Base-by-base conservation (phyloP, 805 yeast genomes). In the Ogataea philodendri region DNA sequence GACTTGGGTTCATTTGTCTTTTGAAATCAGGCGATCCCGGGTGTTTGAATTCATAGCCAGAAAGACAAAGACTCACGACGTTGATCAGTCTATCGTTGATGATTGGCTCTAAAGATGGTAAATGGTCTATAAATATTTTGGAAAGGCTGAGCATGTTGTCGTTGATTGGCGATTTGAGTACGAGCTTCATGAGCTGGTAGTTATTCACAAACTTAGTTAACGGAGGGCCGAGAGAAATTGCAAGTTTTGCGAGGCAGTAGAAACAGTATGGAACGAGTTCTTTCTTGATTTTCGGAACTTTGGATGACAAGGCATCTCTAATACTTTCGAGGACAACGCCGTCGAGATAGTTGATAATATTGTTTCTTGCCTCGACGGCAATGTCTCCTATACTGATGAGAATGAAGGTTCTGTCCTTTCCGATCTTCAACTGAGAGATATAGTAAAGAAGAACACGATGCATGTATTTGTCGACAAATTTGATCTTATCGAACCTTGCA, bases 141-240 rank as follows among this genome's bases (percentile, higher is more conserved):
- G 90, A 57, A 9, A 93, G 83, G 41, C 78, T 78, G 52, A 86
- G 81, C 78, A 90, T 78, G 44, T 84, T 81, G 46, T 78, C 81
- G n/a, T 87, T 82, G 35, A 90, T 70, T 0, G 96, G 84, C 42
- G 96, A 87, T 30, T 81, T 74, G 49, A 90, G 70, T 63, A 90
- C 74, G 61, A 84, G 69, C 46, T 83, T 89, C 33, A 90, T 63
- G 15, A 90, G 71, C 32, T 60, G 63, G 51, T 86, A 95, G 43
- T 81, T 74, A 45, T 87, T 89, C 37, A 93, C 64, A 55, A 86
- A 88, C 54, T 90, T 93, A 0, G 96, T 85, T 37, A 90, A 66
- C 0, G 96, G 95, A 9, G 96, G 94, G 0, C 97, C 97, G 10
- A 90, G 86, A 0, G 97, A 90, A 16, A 73, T 72, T 0, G 96